Percentiles rank a stretch among this genome's conserved stretches.
Conservation (phyloP, 129 eudicot species). For the Kitagawia praeruptora region DNA sequence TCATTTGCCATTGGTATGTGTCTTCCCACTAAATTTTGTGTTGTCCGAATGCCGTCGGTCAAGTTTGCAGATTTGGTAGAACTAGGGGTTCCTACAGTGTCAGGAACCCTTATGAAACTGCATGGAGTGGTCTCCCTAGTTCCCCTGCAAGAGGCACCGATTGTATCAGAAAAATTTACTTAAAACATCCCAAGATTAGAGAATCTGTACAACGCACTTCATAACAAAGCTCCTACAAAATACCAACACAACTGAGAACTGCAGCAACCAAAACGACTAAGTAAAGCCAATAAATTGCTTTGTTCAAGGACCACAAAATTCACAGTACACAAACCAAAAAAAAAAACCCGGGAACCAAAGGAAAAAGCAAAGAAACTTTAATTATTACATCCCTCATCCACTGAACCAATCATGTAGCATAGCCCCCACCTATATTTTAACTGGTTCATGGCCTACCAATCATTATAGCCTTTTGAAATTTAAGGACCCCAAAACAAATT, state of each 20-base stretch:
- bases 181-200: background rate
- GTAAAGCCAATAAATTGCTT: background rate
- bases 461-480: conserved; percentile 14
- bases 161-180: background rate
- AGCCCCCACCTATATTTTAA: conserved; percentile 16
- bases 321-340: background rate
- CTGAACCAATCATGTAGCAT: conserved; percentile 12
- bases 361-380: background rate
- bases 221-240: background rate
- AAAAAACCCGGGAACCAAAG: background rate
- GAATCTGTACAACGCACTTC: background rate
- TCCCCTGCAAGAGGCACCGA: conserved; percentile 19
- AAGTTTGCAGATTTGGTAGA: conserved; percentile 37
- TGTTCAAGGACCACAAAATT: background rate
- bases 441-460: conserved; percentile 18
- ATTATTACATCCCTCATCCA: conserved; percentile 6
- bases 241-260: background rate
- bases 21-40: conserved; percentile 19
- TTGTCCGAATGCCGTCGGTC: conserved; percentile 12
- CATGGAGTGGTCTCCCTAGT: conserved; percentile 59
- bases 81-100: conserved; percentile 32
- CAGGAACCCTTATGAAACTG: conserved; percentile 46
- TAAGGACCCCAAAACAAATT: conserved; percentile 11
- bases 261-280: background rate
- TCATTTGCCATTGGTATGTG: conserved; percentile 39